phyloP scores from a whole-genome alignment of 1,139 yeast species.

The Zygosaccharomyces pseudobailii region DNA sequence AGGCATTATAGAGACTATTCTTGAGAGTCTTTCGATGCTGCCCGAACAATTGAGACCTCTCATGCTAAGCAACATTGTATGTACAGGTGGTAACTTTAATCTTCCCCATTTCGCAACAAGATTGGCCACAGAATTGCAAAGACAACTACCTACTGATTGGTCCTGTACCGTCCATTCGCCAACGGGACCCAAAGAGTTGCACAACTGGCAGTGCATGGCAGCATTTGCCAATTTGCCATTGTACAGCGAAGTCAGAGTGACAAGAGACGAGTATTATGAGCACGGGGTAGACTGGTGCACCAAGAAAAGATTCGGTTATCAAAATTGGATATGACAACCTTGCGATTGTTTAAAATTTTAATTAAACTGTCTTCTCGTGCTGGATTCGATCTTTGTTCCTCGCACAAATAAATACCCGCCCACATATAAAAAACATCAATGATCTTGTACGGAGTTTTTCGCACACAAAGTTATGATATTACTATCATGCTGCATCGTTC shows the following conservation, averaged over 20 bases:
- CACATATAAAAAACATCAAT: constrained; percentile 13
- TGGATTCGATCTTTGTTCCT: background rate
- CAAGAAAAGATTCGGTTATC: constrained; percentile 68
- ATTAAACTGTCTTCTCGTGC: background rate
- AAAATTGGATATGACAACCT: constrained; percentile 30
- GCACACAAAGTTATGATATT: background rate
- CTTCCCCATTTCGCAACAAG: constrained; percentile 65
- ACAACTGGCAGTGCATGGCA: constrained; percentile 57
- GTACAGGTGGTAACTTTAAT: constrained; percentile 79
- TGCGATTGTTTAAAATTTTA: no score
- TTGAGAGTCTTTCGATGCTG: constrained; percentile 62
- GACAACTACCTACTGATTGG: constrained; percentile 68
- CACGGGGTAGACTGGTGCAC: constrained; percentile 76
- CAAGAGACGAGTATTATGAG: constrained; percentile 77
- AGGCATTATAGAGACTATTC: constrained; percentile 65
- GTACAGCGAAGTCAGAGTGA: constrained; percentile 54
- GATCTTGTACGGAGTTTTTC: background rate
- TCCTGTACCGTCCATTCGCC: constrained; percentile 49
- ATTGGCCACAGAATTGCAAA: constrained; percentile 52
- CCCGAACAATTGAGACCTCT: constrained; percentile 77
- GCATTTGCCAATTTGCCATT: constrained; percentile 47
- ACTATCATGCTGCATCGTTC: background rate
- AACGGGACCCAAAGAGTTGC: constrained; percentile 37
- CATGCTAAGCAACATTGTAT: constrained; percentile 69
- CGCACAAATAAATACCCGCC: background rate